Conservation (phyloP, 495 filamentous ascomycete genomes). For the Chaetomidium leptoderma region DNA sequence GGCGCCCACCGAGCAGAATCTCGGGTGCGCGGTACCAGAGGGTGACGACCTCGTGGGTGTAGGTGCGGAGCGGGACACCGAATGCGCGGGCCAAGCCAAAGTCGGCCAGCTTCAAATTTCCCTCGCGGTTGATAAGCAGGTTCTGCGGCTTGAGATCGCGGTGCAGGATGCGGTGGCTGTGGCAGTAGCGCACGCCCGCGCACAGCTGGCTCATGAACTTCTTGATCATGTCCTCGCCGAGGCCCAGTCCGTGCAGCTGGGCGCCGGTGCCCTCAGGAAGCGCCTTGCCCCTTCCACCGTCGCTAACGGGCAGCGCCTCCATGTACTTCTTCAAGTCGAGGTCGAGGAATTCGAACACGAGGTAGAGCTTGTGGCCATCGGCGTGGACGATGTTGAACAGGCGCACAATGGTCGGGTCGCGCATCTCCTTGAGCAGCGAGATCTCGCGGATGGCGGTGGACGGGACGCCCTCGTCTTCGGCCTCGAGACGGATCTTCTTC, state of each 20-base stretch:
- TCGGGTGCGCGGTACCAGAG: slow-evolving; percentile 98
- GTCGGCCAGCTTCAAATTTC: slow-evolving; percentile 95
- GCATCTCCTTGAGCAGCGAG: slow-evolving; percentile 93
- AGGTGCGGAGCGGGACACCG: slow-evolving; percentile 91
- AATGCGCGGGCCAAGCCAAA: slow-evolving; percentile 96
- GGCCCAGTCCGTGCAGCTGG: slow-evolving; percentile 64
- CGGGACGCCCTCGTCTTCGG: slow-evolving; percentile 95
- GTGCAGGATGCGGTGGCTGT: slow-evolving; percentile 90
- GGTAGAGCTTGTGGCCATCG: slow-evolving; percentile 92
- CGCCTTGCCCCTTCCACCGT: slow-evolving; percentile 85
- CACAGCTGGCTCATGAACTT: slow-evolving; percentile 96
- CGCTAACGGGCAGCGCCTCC: slow-evolving; percentile 87
- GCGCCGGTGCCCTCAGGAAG: slow-evolving; percentile 72
- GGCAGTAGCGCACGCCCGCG: slow-evolving; percentile 89
- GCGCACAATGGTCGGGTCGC: slow-evolving; percentile 88
- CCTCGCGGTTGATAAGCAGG: slow-evolving; percentile 87
- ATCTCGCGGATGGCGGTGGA: slow-evolving; percentile 97
- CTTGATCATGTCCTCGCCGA: slow-evolving; percentile 89
- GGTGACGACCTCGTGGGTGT: slow-evolving; percentile 98
- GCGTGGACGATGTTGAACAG: slow-evolving; percentile 94
- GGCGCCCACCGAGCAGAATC: slow-evolving; percentile 91
- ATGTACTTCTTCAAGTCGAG: slow-evolving; percentile 97
- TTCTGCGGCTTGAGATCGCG: slow-evolving; percentile 98
- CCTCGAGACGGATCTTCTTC: slow-evolving; percentile 97
- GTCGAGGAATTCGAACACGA: slow-evolving; percentile 93